phyloP scores from a whole-genome alignment of 2,329 filamentous ascomycete species.

The Chaetoscypha palmicola region DNA sequence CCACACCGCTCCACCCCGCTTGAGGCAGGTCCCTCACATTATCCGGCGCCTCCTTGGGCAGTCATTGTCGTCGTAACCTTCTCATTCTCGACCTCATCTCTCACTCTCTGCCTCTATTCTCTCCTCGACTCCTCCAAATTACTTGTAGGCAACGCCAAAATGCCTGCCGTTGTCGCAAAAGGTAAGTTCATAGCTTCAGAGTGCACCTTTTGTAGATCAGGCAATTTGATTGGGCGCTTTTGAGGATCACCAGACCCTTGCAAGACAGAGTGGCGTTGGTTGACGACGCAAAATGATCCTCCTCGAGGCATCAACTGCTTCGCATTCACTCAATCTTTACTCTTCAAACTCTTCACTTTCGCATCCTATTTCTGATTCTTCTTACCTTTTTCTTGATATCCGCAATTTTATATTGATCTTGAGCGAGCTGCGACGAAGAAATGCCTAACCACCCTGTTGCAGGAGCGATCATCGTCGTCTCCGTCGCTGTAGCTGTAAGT shows the following conservation, averaged over 20 bases:
- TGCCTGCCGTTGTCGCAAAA: slow-evolving; percentile 27
- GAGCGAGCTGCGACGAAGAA: no score
- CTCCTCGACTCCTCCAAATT: not conserved
- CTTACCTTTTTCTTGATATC: not conserved
- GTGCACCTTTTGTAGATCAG: slow-evolving; percentile 2
- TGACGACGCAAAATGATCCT: slow-evolving; percentile 8
- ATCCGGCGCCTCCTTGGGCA: no score
- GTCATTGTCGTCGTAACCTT: no score
- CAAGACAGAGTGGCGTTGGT: slow-evolving; percentile 8
- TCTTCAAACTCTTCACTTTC: no score
- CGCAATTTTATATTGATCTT: no score
- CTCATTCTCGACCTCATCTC: no score
- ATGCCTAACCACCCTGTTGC: slow-evolving; percentile 31
- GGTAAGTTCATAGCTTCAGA: slow-evolving; percentile 17
- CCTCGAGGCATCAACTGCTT: slow-evolving; percentile 5
- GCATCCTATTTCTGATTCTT: not conserved
- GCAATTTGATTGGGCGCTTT: slow-evolving; percentile 11
- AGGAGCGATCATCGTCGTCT: slow-evolving; percentile 30
- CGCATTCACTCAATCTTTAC: no score
- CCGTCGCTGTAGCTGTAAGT: slow-evolving; percentile 29
- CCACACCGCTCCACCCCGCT: not conserved
- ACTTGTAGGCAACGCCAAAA: slow-evolving; percentile 14
- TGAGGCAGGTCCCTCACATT: not conserved
- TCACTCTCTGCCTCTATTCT: not conserved
- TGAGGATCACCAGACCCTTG: slow-evolving; percentile 10